Conservation (phyloP, 139 green algal genomes). For the Auxenochlorella protothecoides region DNA sequence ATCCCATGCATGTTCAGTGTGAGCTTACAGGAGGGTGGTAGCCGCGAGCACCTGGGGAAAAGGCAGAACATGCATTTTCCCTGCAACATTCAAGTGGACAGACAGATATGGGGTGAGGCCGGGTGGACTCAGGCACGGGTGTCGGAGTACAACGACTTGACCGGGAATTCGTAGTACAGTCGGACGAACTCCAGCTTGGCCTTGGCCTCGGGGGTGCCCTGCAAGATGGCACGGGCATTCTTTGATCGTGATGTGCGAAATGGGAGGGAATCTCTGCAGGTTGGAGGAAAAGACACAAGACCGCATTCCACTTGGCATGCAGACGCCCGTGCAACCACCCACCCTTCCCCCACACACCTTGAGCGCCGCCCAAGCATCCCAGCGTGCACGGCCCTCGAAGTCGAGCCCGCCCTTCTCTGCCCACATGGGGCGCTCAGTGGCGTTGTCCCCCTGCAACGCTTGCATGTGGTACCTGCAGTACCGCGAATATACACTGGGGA, state of each 20-base stretch:
- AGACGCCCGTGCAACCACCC: background rate
- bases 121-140: slow-evolving; percentile 5
- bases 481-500: background rate
- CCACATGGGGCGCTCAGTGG: slow-evolving; percentile 78
- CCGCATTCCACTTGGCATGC: no score
- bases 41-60: no score
- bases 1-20: no score
- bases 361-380: slow-evolving; percentile 70
- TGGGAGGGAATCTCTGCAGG: no score
- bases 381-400: slow-evolving; percentile 77
- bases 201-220: slow-evolving; percentile 41
- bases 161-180: slow-evolving; percentile 65
- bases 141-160: slow-evolving; percentile 63
- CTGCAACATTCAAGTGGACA: no score
- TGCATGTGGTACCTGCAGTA: slow-evolving; percentile 30
- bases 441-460: slow-evolving; percentile 66
- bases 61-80: no score
- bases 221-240: background rate
- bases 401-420: slow-evolving; percentile 86
- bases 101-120: no score
- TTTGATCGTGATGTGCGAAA: no score
- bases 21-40: no score
- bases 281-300: no score
- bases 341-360: slow-evolving; percentile 27
- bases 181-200: slow-evolving; percentile 68